Base-by-base conservation (phyloP, 768 basidiomycete species). In the Lyophyllum atratum region DNA sequence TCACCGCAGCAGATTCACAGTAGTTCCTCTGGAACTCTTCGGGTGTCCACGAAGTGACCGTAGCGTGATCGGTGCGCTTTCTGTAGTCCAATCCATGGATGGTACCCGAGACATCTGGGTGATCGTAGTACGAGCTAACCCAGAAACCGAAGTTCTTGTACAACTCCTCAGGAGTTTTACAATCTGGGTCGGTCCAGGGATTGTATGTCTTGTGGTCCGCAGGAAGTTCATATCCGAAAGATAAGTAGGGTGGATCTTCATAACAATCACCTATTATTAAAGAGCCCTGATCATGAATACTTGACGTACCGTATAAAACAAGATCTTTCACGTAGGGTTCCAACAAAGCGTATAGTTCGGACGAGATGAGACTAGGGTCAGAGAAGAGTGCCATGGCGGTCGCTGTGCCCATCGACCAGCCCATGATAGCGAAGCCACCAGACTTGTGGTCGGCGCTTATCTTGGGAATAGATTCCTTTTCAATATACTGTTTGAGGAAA, bases 321-420 rank as follows among this genome's bases (percentile, higher is more conserved):
- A 76, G 31, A 28, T 67, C 61, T 46, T 60, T 68, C 2, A 76
- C 43, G 52, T 75, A 74, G 5, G 63, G 60, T 54, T 70, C 67
- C 9, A 78, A 49, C 2, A 62, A 24, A 15, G 56, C 49, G 46
- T 71, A 68, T 1, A 64, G 10, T 14, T 63, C 64, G 17, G 33
- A 21, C 0, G 65, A 58, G 19, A 77, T 54, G 9, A 67, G 52
- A 2, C 49, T 46, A 4, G 63, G 62, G 46, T 72, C 62, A 0
- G 64, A 66, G 29, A 77, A 66, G 5, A 76, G 54, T 21, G 72
- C 28, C 49, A 75, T 65, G 4, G 64, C 55, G 1, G 67, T 66
- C 14, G 67, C 63, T 10, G 56, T 60, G 1, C 76, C 78, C 53
- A 72, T 65, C 2, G 76, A 76, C 77, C 78, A 79, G 10, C 76